Conservation (phyloP, 1,139 yeast species). For the Lodderomyces parapsilosis region DNA sequence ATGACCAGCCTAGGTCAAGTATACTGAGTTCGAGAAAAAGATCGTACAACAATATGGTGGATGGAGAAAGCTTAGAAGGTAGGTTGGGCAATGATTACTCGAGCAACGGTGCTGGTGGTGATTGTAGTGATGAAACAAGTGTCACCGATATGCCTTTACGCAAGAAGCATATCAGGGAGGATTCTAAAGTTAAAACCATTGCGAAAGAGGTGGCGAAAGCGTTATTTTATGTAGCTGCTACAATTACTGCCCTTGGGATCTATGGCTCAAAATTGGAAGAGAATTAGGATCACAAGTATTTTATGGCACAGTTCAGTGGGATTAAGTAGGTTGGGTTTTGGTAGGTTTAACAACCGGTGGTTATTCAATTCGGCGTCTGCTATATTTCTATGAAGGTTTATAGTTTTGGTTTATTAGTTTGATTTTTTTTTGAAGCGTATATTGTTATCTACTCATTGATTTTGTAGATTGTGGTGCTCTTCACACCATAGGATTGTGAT, state of each 20-base stretch:
- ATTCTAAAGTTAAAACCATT: conserved; percentile 18
- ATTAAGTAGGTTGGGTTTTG: not conserved
- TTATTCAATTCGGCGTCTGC: no score
- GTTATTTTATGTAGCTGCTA: conserved; percentile 30
- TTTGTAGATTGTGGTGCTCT: no score
- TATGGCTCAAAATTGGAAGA: conserved; percentile 24
- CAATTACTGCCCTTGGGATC: conserved; percentile 39
- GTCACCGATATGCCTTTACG: conserved; percentile 8
- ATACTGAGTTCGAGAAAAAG: not conserved
- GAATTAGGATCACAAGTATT: not conserved
- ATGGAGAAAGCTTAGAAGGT: not conserved
- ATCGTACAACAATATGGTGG: not conserved
- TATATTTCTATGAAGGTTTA: no score
- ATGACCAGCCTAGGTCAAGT: no score
- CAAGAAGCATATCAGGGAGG: conserved; percentile 11
- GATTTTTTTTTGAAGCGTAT: no score
- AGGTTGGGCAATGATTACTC: not conserved
- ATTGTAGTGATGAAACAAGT: no score
- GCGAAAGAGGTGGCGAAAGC: conserved; percentile 38
- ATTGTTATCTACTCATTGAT: no score
- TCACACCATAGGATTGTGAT: no score
- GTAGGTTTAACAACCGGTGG: not conserved
- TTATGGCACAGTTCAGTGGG: not conserved
- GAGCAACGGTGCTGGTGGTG: no score
- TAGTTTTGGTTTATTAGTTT: no score